These are phyloP conservation scores for Cutaneotrichosporon dermatis DNA, from an alignment of 1,284 basidiomycete species.

Conservation along the genomic window DNA sequence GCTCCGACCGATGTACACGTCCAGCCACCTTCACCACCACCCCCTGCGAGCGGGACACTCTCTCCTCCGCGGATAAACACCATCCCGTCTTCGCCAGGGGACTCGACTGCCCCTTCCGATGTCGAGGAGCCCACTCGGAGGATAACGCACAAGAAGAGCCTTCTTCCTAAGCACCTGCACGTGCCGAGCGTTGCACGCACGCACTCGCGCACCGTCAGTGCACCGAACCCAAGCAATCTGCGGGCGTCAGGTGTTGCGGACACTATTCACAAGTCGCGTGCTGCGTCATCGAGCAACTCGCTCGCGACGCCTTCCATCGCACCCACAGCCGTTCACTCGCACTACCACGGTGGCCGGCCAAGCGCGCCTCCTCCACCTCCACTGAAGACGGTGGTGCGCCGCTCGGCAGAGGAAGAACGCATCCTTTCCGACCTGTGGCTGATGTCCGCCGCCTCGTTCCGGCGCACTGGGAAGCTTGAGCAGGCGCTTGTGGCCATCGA, in stretches of 20 bases:
- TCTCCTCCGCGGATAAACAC: neutral
- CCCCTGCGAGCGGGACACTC: neutral
- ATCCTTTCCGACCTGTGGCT: constrained; percentile 86
- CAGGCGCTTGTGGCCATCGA: constrained; percentile 86
- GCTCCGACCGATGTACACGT: constrained; percentile 4
- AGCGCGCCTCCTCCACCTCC: constrained; percentile 26
- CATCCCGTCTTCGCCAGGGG: constrained; percentile 8
- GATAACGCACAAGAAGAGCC: constrained; percentile 14
- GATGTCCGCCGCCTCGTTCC: constrained; percentile 88
- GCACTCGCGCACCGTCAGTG: neutral
- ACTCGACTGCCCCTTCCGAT: constrained; percentile 10
- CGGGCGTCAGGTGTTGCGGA: neutral
- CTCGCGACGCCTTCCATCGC: constrained; percentile 37
- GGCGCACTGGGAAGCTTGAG: constrained; percentile 80
- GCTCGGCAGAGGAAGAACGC: constrained; percentile 61
- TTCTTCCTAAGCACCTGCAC: constrained; percentile 43
- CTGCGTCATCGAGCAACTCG: constrained; percentile 19
- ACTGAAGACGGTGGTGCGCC: constrained; percentile 22
- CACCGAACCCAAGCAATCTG: neutral
- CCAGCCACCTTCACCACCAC: constrained; percentile 11
- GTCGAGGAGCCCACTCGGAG: constrained; percentile 2
- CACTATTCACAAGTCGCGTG: constrained; percentile 15
- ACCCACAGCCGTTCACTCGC: constrained; percentile 80
- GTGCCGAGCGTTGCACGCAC: constrained; percentile 24
- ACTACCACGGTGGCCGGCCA: constrained; percentile 48